Conservation (phyloP, 129 eudicot species). For the Lonicera japonica region DNA sequence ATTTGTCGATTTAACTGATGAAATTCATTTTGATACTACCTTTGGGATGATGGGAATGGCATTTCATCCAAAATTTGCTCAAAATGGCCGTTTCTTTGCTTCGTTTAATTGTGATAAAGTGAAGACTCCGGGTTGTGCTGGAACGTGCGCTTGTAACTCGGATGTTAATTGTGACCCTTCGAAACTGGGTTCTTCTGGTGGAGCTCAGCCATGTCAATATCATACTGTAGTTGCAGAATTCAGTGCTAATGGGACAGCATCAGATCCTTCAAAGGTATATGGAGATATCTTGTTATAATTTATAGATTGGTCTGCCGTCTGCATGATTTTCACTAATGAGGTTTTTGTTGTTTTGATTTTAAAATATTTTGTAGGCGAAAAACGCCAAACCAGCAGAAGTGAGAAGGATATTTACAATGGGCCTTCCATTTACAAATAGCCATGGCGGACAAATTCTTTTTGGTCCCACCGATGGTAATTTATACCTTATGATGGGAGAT, state of each 20-base stretch:
- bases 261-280: conserved; percentile 57
- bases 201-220: conserved; percentile 51
- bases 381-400: conserved; percentile 63
- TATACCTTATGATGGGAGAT: conserved; percentile 87
- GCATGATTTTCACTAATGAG: neutral
- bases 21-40: conserved; percentile 51
- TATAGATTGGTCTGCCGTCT: neutral
- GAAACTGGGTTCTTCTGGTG: conserved; percentile 24
- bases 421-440: conserved; percentile 58
- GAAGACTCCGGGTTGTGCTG: conserved; percentile 53
- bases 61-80: conserved; percentile 74
- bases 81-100: conserved; percentile 81
- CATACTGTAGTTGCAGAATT: conserved; percentile 74
- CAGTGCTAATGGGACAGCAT: conserved; percentile 67
- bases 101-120: conserved; percentile 82
- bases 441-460: conserved; percentile 90
- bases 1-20: conserved; percentile 79
- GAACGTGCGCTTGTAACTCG: conserved; percentile 88
- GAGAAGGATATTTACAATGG: conserved; percentile 81
- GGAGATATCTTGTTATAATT: neutral
- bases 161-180: conserved; percentile 90
- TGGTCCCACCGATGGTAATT: conserved; percentile 71
- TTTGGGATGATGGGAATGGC: conserved; percentile 92
- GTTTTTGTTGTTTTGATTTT: neutral
- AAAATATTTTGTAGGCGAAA: conserved; percentile 39